phyloP scores from a whole-genome alignment of 768 basidiomycete species.

The Mycena venus region DNA sequence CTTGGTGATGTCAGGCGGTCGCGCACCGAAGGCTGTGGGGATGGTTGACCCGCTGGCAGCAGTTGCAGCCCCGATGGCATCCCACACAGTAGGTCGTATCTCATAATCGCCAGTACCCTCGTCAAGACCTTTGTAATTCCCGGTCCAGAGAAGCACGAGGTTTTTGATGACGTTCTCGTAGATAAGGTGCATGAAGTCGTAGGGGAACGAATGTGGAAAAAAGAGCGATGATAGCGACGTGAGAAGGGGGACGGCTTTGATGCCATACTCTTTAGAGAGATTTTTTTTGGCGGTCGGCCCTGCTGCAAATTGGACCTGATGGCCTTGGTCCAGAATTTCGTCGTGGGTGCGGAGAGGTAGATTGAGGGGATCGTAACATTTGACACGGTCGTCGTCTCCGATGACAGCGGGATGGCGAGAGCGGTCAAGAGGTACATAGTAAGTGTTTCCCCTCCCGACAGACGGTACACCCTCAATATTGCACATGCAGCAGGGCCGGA shows the following conservation, averaged over 20 bases:
- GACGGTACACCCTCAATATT: conserved; percentile 45
- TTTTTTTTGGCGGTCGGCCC: conserved; percentile 27
- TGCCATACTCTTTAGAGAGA: conserved; percentile 42
- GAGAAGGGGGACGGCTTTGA: conserved; percentile 52
- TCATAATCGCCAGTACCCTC: conserved; percentile 41
- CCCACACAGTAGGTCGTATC: conserved; percentile 45
- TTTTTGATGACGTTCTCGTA: conserved; percentile 52
- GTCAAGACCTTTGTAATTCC: conserved; percentile 34
- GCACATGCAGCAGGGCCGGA: conserved; percentile 53
- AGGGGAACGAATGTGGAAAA: conserved; percentile 55
- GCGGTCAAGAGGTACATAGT: conserved; percentile 41
- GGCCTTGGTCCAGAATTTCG: conserved; percentile 29
- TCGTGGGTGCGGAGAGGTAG: conserved; percentile 35
- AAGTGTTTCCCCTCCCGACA: background rate
- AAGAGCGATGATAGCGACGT: conserved; percentile 44
- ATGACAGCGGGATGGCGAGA: background rate
- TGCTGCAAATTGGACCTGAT: conserved; percentile 32
- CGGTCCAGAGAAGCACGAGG: conserved; percentile 51
- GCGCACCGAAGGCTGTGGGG: conserved; percentile 42
- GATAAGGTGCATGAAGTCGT: conserved; percentile 62
- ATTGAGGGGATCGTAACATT: conserved; percentile 34
- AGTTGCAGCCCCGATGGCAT: conserved; percentile 46
- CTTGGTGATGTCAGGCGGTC: background rate
- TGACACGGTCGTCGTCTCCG: background rate
- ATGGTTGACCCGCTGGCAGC: conserved; percentile 26